Base-by-base conservation (phyloP, 352 stramenopile genomes). In the Peronospora farinosa region DNA sequence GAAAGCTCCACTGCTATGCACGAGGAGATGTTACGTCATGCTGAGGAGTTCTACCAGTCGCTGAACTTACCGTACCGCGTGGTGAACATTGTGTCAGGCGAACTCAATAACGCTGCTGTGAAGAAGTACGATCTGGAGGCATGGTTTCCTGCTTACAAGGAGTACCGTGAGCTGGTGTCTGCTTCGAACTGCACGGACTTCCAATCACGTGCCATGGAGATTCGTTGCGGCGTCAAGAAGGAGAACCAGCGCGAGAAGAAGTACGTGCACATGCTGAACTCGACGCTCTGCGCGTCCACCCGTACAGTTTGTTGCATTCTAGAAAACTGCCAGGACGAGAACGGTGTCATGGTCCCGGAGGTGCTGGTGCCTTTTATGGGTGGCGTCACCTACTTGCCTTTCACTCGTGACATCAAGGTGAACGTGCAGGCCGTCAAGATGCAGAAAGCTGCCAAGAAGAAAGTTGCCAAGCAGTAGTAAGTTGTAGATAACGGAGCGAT, bases 81-180 rank as follows among this genome's bases (percentile, higher is more conserved):
- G 44, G 95, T 99, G 21, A 99, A 98, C 76, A 98, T 99, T 63
- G 97, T 99, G 38, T 98, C 88, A 35, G 78, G 85, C 21, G 92
- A 97, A 66, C 77, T 99, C 16, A 99, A 99, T 80, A 98, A 99
- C 70, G 96, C 97, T 13, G 96, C 97, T 19, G 81, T 97, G 21
- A 99, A 99, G 77, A 99, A 99, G 88, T 99, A 98, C 63, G 97
- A 99, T 75, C 74, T 99, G 28, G 96, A 99, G 67, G 95, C 84
- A 15, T 99, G 96, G 96, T 99, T 99, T 77, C 97, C 97, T 19
- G 96, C 93, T 40, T 98, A 99, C 78, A 88, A 98, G 58, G 86
- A 97, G 54, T 99, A 97, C 72, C 91, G 96, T 47, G 96, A 99
- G 72, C 77, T 99, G n/a, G 96, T 99, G 46, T 98, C 91, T 41